Percentiles rank a stretch among this genome's conserved stretches.
Conservation (phyloP, 345 rosid genomes). For the Eucalyptus curtisii region DNA sequence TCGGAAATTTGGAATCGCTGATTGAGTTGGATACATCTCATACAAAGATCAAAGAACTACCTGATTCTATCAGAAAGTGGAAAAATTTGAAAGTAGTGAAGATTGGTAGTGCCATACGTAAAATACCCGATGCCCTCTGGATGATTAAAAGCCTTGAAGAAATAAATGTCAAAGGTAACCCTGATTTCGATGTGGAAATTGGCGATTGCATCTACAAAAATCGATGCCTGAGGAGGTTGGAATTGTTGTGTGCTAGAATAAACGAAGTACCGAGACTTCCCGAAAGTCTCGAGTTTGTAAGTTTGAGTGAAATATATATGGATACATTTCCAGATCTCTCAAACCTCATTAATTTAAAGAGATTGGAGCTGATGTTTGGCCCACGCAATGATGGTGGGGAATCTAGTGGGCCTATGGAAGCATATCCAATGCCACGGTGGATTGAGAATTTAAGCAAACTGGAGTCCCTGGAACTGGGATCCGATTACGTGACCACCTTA, state of each 20-base stretch:
- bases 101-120: rapidly evolving
- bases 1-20: too few species aligned
- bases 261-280: neutral
- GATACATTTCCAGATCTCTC: neutral
- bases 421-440: neutral
- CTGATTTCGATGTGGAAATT: neutral
- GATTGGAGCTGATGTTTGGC: rapidly evolving
- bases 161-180: rapidly evolving
- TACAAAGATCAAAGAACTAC: too few species aligned
- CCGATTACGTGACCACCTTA: neutral
- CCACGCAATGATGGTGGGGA: rapidly evolving
- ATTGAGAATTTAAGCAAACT: neutral
- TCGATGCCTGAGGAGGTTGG: neutral
- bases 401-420: neutral
- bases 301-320: rapidly evolving
- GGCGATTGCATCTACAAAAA: neutral
- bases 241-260: rapidly evolving
- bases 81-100: neutral
- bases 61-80: too few species aligned
- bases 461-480: rapidly evolving
- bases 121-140: neutral
- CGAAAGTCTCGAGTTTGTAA: neutral
- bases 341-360: neutral
- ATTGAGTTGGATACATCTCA: too few species aligned
- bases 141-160: neutral